Conservation (phyloP, 345 rosid species). For the Viola odorata region DNA sequence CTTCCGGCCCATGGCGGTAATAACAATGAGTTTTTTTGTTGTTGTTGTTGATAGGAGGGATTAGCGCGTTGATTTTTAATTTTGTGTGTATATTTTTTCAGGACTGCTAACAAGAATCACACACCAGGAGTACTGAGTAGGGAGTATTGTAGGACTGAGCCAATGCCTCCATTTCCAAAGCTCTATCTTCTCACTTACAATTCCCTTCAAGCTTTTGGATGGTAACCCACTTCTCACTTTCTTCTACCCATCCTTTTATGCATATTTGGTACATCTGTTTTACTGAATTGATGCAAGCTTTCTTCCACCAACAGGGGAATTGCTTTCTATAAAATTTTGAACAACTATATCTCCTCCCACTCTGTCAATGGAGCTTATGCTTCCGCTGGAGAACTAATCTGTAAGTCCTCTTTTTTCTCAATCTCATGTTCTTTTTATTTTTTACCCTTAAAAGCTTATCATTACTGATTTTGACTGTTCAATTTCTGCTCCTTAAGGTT, state of each 20-base stretch:
- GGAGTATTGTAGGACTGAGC: conserved; percentile 1
- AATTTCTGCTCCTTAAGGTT: conserved; percentile 32
- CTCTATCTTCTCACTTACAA: conserved; percentile 71
- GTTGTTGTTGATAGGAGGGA: too few relatives aligned
- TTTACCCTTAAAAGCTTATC: not conserved
- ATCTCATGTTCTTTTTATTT: not conserved
- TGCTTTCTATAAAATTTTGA: conserved; percentile 40
- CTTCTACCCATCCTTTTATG: not conserved
- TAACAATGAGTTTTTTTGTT: too few relatives aligned
- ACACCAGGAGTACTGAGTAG: conserved; percentile 7
- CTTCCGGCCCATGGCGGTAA: not conserved
- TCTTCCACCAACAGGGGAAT: conserved; percentile 34
- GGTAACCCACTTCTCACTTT: conserved; percentile 27
- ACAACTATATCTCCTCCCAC: conserved; percentile 25
- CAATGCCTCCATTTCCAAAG: conserved; percentile 17
- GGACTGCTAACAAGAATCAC: not conserved
- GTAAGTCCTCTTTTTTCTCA: conserved; percentile 28
- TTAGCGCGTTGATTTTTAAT: too few relatives aligned
- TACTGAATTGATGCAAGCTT: not conserved
- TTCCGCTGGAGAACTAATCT: conserved; percentile 59
- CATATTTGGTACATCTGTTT: not conserved
- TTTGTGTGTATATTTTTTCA: too few relatives aligned
- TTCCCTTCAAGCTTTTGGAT: conserved; percentile 58
- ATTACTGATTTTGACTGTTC: not conserved
- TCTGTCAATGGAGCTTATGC: conserved; percentile 49